Base-by-base conservation (phyloP, 2,329 filamentous ascomycete genomes). In the Plectosphaerella sp. region DNA sequence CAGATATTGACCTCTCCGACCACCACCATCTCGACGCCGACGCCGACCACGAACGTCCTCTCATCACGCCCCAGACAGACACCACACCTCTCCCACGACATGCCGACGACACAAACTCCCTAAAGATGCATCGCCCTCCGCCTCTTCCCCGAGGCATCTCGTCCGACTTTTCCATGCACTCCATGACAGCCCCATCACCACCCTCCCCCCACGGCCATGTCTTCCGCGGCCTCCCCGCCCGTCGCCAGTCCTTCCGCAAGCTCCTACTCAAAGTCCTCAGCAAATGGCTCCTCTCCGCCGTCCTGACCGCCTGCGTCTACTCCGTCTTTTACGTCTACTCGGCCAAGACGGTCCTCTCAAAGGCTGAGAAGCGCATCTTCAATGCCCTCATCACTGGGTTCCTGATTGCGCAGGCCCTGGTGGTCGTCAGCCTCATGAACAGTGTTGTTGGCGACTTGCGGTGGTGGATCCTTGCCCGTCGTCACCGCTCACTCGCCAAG, bases 381-480 rank as follows among this genome's bases (percentile, higher is more conserved):
- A 77, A 76, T 50, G 62, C 69, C 0, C 54, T 74, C n/a, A 70
- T 75, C 16, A 73, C 73, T 1, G 72, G 66, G 0, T 62, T 76
- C 7, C 70, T 70, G 45, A 74, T 77, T 28, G 58, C 63, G 1
- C 59, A 76, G n/a, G 70, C 72, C 52, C 56, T 77, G 47, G 72
- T 71, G 47, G 67, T 76, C 42, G 67, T 69, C 3, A 72, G 65
- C 55, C 66, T 68, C 6, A 63, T 77, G 20, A 74, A 74, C 52
- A 66, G 66, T 24, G 71, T 75, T 66, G 68, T 73, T 4, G 59
- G 66, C 15, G 72, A 75, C 53, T 61, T 75, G 54, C 64, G 74
- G 16, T 77, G 74, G 72, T 73, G 71, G 62, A 67, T 77, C 28
- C 57, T 78, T 41, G 68, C 65, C 52, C 60, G 62, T 9, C 61